phyloP scores from a whole-genome alignment of 2,329 filamentous ascomycete species.

The Uncinocarpus reesii region DNA sequence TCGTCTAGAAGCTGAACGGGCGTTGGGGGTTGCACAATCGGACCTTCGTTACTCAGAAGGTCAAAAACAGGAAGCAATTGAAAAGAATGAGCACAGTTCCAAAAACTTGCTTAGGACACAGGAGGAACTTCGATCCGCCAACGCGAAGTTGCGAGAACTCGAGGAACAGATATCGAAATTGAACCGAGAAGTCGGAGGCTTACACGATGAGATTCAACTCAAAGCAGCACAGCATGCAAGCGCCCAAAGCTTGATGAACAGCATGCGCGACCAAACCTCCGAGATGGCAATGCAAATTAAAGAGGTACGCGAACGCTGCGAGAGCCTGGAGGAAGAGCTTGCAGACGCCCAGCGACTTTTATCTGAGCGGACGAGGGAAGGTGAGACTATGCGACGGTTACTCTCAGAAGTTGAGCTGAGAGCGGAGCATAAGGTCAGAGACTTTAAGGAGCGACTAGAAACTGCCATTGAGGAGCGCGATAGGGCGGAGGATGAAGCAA shows the following conservation, averaged over 20 bases:
- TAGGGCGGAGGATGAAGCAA: constrained; percentile 81
- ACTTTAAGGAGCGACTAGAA: constrained; percentile 83
- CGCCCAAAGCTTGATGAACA: constrained; percentile 73
- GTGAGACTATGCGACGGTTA: constrained; percentile 85
- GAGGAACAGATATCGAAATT: constrained; percentile 64
- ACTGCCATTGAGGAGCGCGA: constrained; percentile 88
- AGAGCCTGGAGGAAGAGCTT: constrained; percentile 84
- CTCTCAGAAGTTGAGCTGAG: constrained; percentile 76
- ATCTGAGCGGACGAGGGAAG: constrained; percentile 78
- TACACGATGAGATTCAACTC: constrained; percentile 71
- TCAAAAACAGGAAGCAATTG: constrained; percentile 66
- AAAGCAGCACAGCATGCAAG: constrained; percentile 78
- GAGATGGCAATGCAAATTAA: constrained; percentile 88
- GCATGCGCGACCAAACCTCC: constrained; percentile 83
- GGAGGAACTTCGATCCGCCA: constrained; percentile 53
- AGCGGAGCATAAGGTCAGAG: constrained; percentile 69
- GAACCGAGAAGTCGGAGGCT: constrained; percentile 53
- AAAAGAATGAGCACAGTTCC: constrained; percentile 59
- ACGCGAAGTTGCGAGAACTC: constrained; percentile 55
- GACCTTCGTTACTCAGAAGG: constrained; percentile 68
- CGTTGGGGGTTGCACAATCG: constrained; percentile 60
- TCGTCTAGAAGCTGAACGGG: constrained; percentile 67
- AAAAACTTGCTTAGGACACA: constrained; percentile 62
- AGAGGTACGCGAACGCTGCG: constrained; percentile 69
- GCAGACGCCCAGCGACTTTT: constrained; percentile 78